These are phyloP conservation scores for Yamadazyma pseudoaaseri DNA, from an alignment of 1,139 yeast genomes.

Conservation along the genomic window DNA sequence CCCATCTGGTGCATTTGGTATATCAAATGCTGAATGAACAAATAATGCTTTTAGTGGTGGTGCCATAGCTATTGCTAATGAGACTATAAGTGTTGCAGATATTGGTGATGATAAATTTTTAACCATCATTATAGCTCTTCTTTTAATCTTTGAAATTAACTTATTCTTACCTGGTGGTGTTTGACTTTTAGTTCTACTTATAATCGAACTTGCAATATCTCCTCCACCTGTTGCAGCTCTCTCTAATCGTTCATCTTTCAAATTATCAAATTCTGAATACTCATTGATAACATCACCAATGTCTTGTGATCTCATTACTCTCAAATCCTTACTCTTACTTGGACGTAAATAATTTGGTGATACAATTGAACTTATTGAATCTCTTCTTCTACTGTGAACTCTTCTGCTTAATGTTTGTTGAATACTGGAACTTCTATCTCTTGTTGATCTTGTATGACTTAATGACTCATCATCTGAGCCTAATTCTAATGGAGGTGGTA, in stretches of 20 bases:
- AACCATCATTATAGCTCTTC: slow-evolving; percentile 18
- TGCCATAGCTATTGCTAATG: slow-evolving; percentile 71
- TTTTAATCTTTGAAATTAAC: slow-evolving; percentile 6
- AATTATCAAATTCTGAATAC: slow-evolving; percentile 50
- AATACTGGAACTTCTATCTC: slow-evolving; percentile 3
- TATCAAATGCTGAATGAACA: slow-evolving; percentile 35
- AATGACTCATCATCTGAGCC: slow-evolving; percentile 1
- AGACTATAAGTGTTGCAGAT: slow-evolving; percentile 59
- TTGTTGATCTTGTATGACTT: neutral
- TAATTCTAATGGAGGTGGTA: slow-evolving; percentile 15
- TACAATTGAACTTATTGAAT: slow-evolving; percentile 10
- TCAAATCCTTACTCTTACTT: slow-evolving; percentile 32
- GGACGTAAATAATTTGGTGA: slow-evolving; percentile 16
- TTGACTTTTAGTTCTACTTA: neutral
- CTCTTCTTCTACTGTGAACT: slow-evolving; percentile 11
- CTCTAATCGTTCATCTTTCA: slow-evolving; percentile 19
- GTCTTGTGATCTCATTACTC: slow-evolving; percentile 50
- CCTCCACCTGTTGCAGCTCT: slow-evolving; percentile 12
- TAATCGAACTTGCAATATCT: slow-evolving; percentile 10
- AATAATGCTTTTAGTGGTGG: slow-evolving; percentile 86
- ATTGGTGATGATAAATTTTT: slow-evolving; percentile 71
- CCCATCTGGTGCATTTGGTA: slow-evolving; percentile 75
- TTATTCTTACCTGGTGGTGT: slow-evolving; percentile 1
- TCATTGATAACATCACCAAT: slow-evolving; percentile 59
- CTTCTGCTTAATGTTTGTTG: slow-evolving; percentile 12